Evolutionary conservation across 1,139 yeast species (phyloP).

Genomic region (Yamadazyma diddensiae): DNA sequence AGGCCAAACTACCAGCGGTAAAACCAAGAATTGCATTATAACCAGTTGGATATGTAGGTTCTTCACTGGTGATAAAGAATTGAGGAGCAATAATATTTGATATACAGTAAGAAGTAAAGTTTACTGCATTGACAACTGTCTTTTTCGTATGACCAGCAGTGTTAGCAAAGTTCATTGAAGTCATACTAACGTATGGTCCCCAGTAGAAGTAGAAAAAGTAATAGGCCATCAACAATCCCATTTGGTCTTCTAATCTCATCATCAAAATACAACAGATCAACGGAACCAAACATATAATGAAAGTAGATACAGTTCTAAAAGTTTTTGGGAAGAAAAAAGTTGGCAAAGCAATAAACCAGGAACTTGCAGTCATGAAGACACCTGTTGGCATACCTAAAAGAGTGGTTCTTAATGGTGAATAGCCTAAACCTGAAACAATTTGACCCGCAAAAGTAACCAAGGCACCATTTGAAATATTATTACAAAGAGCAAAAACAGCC

Average conservation of each 20-base stretch:
- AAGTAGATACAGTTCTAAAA: constrained; percentile 15
- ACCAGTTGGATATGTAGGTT: constrained; percentile 23
- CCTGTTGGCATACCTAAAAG: constrained; percentile 52
- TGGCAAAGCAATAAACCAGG: constrained; percentile 13
- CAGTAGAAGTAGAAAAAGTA: constrained; percentile 19
- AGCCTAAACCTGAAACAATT: constrained; percentile 28
- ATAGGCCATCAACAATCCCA: constrained; percentile 26
- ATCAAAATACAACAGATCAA: constrained; percentile 35
- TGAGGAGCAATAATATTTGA: constrained; percentile 28
- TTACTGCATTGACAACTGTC: constrained; percentile 21
- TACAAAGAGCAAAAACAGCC: constrained; percentile 33
- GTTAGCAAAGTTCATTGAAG: constrained; percentile 21
- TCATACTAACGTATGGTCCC: constrained; percentile 22
- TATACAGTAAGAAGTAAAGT: constrained; percentile 22
- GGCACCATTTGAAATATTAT: constrained; percentile 44
- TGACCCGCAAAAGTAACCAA: constrained; percentile 42
- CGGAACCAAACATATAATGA: constrained; percentile 32
- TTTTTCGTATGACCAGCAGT: constrained; percentile 27
- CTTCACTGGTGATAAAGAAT: constrained; percentile 21
- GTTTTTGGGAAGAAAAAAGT: constrained; percentile 16
- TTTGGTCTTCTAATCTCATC: constrained; percentile 18
- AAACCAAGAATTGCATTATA: constrained; percentile 21
- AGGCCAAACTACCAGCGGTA: constrained; percentile 11
- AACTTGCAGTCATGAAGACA: constrained; percentile 24
- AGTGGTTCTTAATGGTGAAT: constrained; percentile 41